phyloP scores from a whole-genome alignment of 2,329 filamentous ascomycete species.

The Aaosphaeria pasadenensis region DNA sequence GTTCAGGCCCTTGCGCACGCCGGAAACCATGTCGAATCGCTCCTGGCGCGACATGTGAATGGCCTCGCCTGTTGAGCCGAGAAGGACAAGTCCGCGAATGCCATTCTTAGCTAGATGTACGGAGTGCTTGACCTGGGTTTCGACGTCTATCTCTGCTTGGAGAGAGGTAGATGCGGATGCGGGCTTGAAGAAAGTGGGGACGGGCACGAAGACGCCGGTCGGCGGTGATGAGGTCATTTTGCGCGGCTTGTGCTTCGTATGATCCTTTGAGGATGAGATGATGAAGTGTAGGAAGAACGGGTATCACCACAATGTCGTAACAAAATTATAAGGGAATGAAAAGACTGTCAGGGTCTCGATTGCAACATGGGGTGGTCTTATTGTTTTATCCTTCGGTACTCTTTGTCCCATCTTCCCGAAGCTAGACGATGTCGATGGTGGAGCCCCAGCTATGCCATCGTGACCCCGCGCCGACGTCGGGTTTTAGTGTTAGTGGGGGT shows the following conservation, averaged over 20 bases:
- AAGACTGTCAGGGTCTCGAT: background rate
- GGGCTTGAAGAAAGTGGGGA: slow-evolving; percentile 64
- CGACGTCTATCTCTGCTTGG: slow-evolving; percentile 55
- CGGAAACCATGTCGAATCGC: slow-evolving; percentile 53
- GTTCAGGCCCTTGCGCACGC: slow-evolving; percentile 55
- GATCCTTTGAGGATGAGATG: too few relatives aligned
- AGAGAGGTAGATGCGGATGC: slow-evolving; percentile 44
- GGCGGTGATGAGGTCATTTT: slow-evolving; percentile 28
- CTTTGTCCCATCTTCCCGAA: slow-evolving; percentile 23
- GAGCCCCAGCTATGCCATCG: background rate
- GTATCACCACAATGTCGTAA: too few relatives aligned
- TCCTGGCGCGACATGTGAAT: slow-evolving; percentile 61
- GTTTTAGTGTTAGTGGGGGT: background rate
- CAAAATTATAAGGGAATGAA: too few relatives aligned
- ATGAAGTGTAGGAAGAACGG: too few relatives aligned
- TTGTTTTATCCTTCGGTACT: slow-evolving; percentile 17
- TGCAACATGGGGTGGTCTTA: slow-evolving; percentile 3
- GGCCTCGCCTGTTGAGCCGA: slow-evolving; percentile 64
- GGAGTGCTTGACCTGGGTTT: slow-evolving; percentile 57
- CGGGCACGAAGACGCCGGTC: slow-evolving; percentile 40
- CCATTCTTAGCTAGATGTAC: slow-evolving; percentile 60
- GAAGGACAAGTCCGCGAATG: slow-evolving; percentile 59
- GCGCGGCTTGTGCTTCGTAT: background rate
- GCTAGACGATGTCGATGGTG: slow-evolving; percentile 17
- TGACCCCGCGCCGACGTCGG: slow-evolving; percentile 27